phyloP scores from a whole-genome alignment of 257 asterid genomes.

The Verbena officinalis region DNA sequence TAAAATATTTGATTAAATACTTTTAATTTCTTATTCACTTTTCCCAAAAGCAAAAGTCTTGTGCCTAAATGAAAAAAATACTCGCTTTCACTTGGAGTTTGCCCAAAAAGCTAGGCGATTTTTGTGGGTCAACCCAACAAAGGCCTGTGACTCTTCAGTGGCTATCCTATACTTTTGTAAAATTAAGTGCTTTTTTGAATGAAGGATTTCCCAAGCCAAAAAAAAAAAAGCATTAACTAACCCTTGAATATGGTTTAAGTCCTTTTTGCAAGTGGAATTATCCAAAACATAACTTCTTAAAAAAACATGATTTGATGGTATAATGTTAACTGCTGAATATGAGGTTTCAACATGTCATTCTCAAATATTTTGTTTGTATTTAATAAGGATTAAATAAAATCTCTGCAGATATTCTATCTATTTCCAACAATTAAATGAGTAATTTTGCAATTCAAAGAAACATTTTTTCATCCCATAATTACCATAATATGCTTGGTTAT shows the following conservation, averaged over 20 bases:
- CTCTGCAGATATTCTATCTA: too few species aligned
- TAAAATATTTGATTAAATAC: too few species aligned
- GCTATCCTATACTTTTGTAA: constrained; percentile 18
- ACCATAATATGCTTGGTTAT: background rate
- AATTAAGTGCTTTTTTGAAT: constrained; percentile 20
- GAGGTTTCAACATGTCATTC: too few species aligned
- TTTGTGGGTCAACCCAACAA: constrained; percentile 8
- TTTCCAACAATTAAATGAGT: too few species aligned
- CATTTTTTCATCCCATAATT: background rate
- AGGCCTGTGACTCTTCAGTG: constrained; percentile 6
- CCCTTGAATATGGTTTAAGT: constrained; percentile 16
- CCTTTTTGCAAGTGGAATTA: constrained; percentile 25
- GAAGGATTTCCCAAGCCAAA: constrained; percentile 34
- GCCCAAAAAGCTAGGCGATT: constrained; percentile 39
- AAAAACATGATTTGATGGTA: too few species aligned
- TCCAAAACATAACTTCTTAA: constrained; percentile 35
- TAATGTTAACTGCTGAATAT: too few species aligned
- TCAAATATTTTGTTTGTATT: constrained; percentile 29
- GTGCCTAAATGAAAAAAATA: constrained; percentile 30
- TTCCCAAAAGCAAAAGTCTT: constrained; percentile 24
- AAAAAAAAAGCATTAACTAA: constrained; percentile 21
- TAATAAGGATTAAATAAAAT: too few species aligned
- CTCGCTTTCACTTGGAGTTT: constrained; percentile 20
- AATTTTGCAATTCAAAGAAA: too few species aligned
- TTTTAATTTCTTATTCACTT: too few species aligned